Evolutionary conservation across 2,329 filamentous ascomycete species (phyloP), one percentile per base, ranked within the genome.

Genomic region (Davidsoniella virescens): DNA sequence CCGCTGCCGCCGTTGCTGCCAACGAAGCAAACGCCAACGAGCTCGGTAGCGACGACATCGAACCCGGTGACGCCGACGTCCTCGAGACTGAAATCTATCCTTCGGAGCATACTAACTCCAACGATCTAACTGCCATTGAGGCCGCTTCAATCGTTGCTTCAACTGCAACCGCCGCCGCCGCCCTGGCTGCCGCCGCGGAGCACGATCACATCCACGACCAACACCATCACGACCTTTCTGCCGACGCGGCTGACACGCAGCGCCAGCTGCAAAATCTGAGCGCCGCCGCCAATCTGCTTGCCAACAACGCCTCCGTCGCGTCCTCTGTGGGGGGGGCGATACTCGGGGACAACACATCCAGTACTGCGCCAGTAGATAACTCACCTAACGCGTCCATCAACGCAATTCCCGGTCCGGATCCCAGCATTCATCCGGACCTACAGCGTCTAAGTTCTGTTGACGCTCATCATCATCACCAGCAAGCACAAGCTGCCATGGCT

Each of bases 231-330:
- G 46, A 47, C 18, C 25, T 49, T 7, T 44, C 46, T 39, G 50
- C 37, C 37, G 45, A 49, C 18, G 52, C 50, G 12, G 49, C 44
- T 25, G 49, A 54, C 37, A 50, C 51, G 29, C 55, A 56, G 29
- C 45, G 50, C 33, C 52, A 55, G 26, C 44, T 53, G 43, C 53
- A 52, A 47, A 52, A 53, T 47, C 49, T 51, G 18, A 56, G 52
- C 44, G 53, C 57, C 6, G 58, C 60, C 36, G 60, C 60, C 42
- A 60, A 52, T 56, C 60, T 63, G 12, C 56, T 64, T 17, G 58
- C 59, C 52, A 62, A 33, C 52, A 62, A 33, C 29, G 59, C 59
- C 45, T 56, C 57, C 26, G 53, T 41, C 1, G 26, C 53, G 44
- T 50, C 54, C 45, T 33, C 29, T 8, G 29, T 33, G 29, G 29